Evolutionary conservation across 176 grass and related monocot genomes (phyloP), one percentile per base, ranked within the genome.

Genomic region (Calamus simplicifolius): DNA sequence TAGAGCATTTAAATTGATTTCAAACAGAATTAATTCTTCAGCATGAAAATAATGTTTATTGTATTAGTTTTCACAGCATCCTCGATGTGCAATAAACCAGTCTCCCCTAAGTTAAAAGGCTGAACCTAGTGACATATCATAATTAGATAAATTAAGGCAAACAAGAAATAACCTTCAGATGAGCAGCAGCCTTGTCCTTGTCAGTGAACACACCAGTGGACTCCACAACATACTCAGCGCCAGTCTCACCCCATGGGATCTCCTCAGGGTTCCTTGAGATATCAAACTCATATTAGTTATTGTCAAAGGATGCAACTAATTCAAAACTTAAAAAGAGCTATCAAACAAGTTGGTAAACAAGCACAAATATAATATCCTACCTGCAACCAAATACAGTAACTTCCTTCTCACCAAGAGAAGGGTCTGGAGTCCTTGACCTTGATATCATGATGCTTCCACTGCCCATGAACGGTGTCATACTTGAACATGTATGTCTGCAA

Each of bases 401-500:
- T 38, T 68, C 50, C 61, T 87, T 87, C 56, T 72, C 56, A 15
- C 79, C 78, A n/a, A 82, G 35, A 87, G 70, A 75, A 87, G 84
- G 50, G 84, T 87, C 60, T 87, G 18, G 58, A 74, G 70, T 87
- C 79, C 74, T 87, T 87, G 19, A 87, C 74, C 49, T 72, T 74
- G 25, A 87, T 62, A 13, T 87, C 84, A 0, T 87, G 79, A 48
- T 87, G 78, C 74, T 82, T 87, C 74, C 74, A 87, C 4, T 69
- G 25, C 16, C 84, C 84, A 16, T 87, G 84, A 15, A 87, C 79
- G 3, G 84, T 79, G 27, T 87, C 84, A 55, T 87, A 87, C 59
- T 87, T 87, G 55, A 87, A 87, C 84, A 87, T 87, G 74, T 87
- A 87, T 17, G 84, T 87, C 79, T 82, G 35, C 35, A 63, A 18